A percentile compares a stretch with the other conserved stretches of the same genome.
These are phyloP conservation scores for Entophlyctis luteolus DNA, from an alignment of 192 early-diverging fungal genomes.

Conservation along the genomic window DNA sequence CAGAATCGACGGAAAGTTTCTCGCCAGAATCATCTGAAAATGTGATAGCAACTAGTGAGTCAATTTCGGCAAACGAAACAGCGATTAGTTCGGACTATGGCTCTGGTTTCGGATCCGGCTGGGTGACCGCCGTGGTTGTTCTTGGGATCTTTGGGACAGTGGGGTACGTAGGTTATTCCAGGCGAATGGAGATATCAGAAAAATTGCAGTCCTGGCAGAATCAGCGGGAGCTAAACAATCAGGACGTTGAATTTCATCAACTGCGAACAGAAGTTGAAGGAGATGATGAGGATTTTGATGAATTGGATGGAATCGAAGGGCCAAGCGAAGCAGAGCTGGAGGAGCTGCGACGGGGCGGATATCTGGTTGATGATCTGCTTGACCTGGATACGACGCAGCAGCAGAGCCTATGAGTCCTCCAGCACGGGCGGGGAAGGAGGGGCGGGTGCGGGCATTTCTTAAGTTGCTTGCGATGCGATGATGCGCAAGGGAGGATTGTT, in stretches of 20 bases:
- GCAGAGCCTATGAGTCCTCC: background rate
- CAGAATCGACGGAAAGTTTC: no score
- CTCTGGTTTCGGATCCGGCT: background rate
- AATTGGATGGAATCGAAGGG: conserved; percentile 27
- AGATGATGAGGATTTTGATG: background rate
- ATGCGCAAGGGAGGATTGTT: no score
- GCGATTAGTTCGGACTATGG: background rate
- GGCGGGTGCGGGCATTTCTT: no score
- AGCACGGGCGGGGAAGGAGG: no score
- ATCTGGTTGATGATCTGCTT: conserved; percentile 22
- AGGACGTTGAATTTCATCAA: conserved; percentile 27
- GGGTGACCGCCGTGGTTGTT: background rate
- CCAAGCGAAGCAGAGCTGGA: conserved; percentile 36
- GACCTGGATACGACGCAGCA: conserved; percentile 3
- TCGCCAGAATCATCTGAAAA: background rate
- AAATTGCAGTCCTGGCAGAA: conserved; percentile 7
- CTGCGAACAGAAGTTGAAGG: background rate
- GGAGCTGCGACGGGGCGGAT: conserved; percentile 23
- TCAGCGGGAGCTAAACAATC: background rate
- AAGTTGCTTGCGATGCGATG: no score
- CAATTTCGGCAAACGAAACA: background rate
- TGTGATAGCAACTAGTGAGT: background rate
- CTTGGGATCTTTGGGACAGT: background rate
- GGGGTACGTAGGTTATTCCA: background rate
- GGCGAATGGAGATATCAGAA: background rate